Percentiles rank a stretch among this genome's conserved stretches.
Conservation (phyloP, 768 basidiomycete species). For the Termitomyces sp. region DNA sequence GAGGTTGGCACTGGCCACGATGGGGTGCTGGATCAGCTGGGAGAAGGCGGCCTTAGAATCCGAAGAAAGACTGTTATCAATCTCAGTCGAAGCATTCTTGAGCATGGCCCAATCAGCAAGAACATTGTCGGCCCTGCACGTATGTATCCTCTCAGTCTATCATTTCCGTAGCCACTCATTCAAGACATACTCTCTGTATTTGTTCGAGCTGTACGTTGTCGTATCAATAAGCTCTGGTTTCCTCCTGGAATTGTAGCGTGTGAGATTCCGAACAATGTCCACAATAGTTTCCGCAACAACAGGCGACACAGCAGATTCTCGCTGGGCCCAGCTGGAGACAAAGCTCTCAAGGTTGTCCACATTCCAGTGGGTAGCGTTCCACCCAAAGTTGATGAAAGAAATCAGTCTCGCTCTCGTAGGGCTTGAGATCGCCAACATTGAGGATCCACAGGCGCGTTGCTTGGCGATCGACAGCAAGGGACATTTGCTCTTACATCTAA, state of each 20-base stretch:
- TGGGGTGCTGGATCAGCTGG: slow-evolving; percentile 68
- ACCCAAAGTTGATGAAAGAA: slow-evolving; percentile 64
- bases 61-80: slow-evolving; percentile 51
- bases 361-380: slow-evolving; percentile 55
- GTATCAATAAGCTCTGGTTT: slow-evolving; percentile 66
- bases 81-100: slow-evolving; percentile 43
- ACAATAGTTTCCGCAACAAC: slow-evolving; percentile 40
- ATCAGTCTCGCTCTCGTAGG: slow-evolving; percentile 67
- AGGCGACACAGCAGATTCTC: slow-evolving; percentile 54
- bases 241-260: slow-evolving; percentile 52
- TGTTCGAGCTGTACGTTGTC: slow-evolving; percentile 59
- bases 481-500: slow-evolving; percentile 67
- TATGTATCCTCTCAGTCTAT: background rate
- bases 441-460: slow-evolving; percentile 65
- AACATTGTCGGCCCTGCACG: slow-evolving; percentile 53
- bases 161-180: background rate
- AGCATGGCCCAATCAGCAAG: slow-evolving; percentile 48
- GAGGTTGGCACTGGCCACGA: slow-evolving; percentile 57
- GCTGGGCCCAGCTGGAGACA: slow-evolving; percentile 55
- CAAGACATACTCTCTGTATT: slow-evolving; percentile 62
- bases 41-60: slow-evolving; percentile 58
- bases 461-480: slow-evolving; percentile 55
- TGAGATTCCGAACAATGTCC: slow-evolving; percentile 53
- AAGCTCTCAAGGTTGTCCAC: slow-evolving; percentile 50
- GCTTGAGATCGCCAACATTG: slow-evolving; percentile 76